Percentiles rank a stretch among this genome's conserved stretches.
Evolutionary conservation across 805 yeast genomes (phyloP).

Genomic region (Lachancea nothofagi): DNA sequence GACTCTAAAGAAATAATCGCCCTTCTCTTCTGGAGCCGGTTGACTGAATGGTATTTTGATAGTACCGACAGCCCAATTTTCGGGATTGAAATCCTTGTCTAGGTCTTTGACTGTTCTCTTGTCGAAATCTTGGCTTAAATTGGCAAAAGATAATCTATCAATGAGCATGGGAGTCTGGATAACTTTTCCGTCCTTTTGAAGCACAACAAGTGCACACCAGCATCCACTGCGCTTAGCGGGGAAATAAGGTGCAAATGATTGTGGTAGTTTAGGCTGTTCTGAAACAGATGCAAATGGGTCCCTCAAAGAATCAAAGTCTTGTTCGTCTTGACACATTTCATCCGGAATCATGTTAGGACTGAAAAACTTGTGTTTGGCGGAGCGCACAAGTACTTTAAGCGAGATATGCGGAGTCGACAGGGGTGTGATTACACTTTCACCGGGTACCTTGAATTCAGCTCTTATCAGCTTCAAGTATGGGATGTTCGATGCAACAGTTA

Average conservation of each 20-base stretch:
- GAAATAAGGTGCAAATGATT: slow-evolving; percentile 67
- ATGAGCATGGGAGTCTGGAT: slow-evolving; percentile 53
- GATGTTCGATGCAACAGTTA: slow-evolving; percentile 54
- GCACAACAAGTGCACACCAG: slow-evolving; percentile 66
- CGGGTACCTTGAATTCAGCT: slow-evolving; percentile 79
- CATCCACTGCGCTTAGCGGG: slow-evolving; percentile 48
- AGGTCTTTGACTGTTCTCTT: slow-evolving; percentile 26
- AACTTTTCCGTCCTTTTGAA: slow-evolving; percentile 75
- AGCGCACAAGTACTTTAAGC: slow-evolving; percentile 67
- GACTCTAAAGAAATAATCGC: slow-evolving; percentile 63
- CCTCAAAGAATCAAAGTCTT: slow-evolving; percentile 58
- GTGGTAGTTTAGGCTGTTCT: slow-evolving; percentile 64
- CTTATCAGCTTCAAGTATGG: slow-evolving; percentile 65
- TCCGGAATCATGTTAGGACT: slow-evolving; percentile 34
- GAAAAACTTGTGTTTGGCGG: slow-evolving; percentile 61
- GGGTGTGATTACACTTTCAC: slow-evolving; percentile 67
- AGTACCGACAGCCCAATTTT: slow-evolving; percentile 51
- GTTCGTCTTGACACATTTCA: slow-evolving; percentile 44
- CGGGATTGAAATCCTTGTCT: slow-evolving; percentile 33
- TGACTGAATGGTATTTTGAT: slow-evolving; percentile 67
- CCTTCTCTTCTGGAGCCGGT: slow-evolving; percentile 73
- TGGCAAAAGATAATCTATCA: slow-evolving; percentile 26
- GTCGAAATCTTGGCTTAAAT: slow-evolving; percentile 27
- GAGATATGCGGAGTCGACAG: slow-evolving; percentile 69
- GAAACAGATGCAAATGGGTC: slow-evolving; percentile 65